These are phyloP conservation scores for Fusarium guadeloupense DNA, from an alignment of 2,329 filamentous ascomycete genomes.

Conservation along the genomic window DNA sequence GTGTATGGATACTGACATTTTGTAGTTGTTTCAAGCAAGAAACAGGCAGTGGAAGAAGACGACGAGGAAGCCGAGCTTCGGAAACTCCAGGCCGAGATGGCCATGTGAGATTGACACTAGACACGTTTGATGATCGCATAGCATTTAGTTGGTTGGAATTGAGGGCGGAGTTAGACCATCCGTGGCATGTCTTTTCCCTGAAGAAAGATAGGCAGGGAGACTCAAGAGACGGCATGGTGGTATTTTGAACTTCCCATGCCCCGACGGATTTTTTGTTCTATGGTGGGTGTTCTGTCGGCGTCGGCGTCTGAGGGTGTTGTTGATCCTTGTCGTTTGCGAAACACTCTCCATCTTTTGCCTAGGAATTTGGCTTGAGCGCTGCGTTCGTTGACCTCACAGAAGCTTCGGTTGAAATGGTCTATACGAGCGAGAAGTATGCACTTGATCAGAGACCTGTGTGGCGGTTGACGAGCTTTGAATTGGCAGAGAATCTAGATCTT, in stretches of 20 bases:
- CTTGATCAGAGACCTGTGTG: neutral
- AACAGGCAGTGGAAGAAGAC: conserved; percentile 73
- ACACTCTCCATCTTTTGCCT: conserved; percentile 29
- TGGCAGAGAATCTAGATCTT: conserved; percentile 43
- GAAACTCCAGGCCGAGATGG: conserved; percentile 96
- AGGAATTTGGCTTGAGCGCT: conserved; percentile 19
- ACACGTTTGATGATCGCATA: conserved; percentile 37
- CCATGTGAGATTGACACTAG: conserved; percentile 69
- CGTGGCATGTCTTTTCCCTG: conserved; percentile 10
- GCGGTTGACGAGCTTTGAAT: conserved; percentile 16
- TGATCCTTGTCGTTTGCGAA: conserved; percentile 37
- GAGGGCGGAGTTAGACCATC: conserved; percentile 14
- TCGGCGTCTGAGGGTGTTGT: conserved; percentile 46
- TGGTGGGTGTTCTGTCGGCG: conserved; percentile 45
- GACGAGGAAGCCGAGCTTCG: conserved; percentile 95
- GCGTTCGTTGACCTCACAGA: neutral
- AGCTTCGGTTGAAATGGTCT: neutral
- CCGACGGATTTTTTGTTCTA: conserved; percentile 34
- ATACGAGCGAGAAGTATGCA: neutral
- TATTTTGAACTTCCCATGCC: conserved; percentile 23
- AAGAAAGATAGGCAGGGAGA: conserved; percentile 12
- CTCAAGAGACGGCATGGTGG: conserved; percentile 30
- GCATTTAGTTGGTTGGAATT: conserved; percentile 36
- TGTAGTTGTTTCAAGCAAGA: conserved; percentile 48
- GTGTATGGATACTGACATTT: conserved; percentile 21